These are phyloP conservation scores for Phytophthora foliorum DNA, from an alignment of 352 stramenopile genomes.

Conservation along the genomic window DNA sequence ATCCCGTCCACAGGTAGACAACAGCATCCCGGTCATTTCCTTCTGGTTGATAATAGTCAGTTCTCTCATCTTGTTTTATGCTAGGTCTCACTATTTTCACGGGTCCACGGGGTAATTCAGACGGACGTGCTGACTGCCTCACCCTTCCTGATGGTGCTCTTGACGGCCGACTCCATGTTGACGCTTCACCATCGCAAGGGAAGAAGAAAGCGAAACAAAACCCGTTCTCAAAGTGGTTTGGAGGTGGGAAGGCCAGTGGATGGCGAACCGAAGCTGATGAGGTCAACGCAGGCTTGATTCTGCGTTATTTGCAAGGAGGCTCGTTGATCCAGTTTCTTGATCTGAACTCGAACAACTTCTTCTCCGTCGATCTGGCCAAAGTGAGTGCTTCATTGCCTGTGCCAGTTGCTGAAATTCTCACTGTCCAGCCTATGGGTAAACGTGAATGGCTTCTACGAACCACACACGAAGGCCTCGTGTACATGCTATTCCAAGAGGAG, in stretches of 20 bases:
- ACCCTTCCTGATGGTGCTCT: conserved; percentile 63
- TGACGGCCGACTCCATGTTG: conserved; percentile 53
- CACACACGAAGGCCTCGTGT: conserved; percentile 42
- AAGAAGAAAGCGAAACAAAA: conserved; percentile 42
- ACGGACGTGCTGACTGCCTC: conserved; percentile 61
- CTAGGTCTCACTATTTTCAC: conserved; percentile 61
- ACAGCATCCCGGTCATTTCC: background rate
- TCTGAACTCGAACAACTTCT: conserved; percentile 46
- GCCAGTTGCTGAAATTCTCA: conserved; percentile 38
- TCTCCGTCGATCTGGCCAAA: conserved; percentile 56
- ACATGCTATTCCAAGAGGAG: conserved; percentile 37
- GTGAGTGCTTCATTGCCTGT: conserved; percentile 6
- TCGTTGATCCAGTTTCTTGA: conserved; percentile 71
- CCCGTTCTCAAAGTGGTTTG: conserved; percentile 66
- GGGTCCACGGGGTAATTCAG: conserved; percentile 42
- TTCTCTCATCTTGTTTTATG: background rate
- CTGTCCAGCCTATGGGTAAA: conserved; percentile 46
- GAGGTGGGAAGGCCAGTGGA: conserved; percentile 16
- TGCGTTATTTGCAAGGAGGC: conserved; percentile 62
- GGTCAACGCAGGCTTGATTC: conserved; percentile 43
- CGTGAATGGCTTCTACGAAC: conserved; percentile 68
- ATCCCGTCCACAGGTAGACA: conserved; percentile 60
- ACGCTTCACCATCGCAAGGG: conserved; percentile 6
- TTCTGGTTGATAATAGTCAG: background rate
- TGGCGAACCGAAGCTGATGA: conserved; percentile 35